A percentile compares a stretch with the other conserved stretches of the same genome.
These are phyloP conservation scores for Aquilaria sinensis DNA, from an alignment of 345 rosid species.

Conservation along the genomic window DNA sequence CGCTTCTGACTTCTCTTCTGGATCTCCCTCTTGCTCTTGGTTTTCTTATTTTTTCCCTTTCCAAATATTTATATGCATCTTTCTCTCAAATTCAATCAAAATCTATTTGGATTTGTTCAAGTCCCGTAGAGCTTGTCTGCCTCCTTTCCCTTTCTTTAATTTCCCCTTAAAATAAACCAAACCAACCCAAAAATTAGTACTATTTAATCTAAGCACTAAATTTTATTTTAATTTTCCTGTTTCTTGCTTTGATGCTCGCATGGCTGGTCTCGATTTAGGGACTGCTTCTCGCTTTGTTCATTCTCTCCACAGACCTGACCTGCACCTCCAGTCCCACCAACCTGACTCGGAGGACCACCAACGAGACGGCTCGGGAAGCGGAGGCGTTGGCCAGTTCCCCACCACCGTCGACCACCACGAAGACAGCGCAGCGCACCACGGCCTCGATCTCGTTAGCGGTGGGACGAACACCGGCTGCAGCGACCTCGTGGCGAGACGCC, in stretches of 20 bases:
- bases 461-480: constrained; percentile 21
- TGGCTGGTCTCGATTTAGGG: constrained; percentile 71
- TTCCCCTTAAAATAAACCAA: too few relatives aligned
- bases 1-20: not conserved
- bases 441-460: constrained; percentile 36
- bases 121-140: constrained; percentile 1
- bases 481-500: constrained; percentile 46
- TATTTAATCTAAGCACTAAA: not conserved
- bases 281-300: constrained; percentile 46
- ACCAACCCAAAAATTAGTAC: not conserved
- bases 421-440: constrained; percentile 30
- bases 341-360: constrained; percentile 34
- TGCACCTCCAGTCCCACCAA: constrained; percentile 42
- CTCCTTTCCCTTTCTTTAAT: too few relatives aligned
- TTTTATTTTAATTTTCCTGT: too few relatives aligned
- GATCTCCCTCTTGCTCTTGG: too few relatives aligned
- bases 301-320: constrained; percentile 43
- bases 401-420: constrained; percentile 22
- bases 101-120: too few relatives aligned
- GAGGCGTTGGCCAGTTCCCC: constrained; percentile 32
- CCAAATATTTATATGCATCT: too few relatives aligned
- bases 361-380: constrained; percentile 19
- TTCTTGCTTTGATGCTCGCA: constrained; percentile 26
- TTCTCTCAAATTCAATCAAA: too few relatives aligned
- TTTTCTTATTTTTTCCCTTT: too few relatives aligned